Evolutionary conservation across 805 yeast species (phyloP).

Genomic region (Zygosaccharomyces rouxii): DNA sequence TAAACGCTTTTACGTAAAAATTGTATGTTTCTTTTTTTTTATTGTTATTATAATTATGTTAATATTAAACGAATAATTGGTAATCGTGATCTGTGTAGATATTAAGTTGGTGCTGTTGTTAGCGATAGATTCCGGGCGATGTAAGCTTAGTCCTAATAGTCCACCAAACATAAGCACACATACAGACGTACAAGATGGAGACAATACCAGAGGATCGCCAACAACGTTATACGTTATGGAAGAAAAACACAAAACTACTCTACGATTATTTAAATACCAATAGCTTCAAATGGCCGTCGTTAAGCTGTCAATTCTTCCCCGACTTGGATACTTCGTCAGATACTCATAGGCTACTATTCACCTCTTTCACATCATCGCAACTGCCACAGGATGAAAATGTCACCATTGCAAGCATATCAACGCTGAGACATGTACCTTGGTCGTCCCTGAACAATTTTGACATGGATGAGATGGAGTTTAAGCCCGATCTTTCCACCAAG

Average conservation of each 20-base stretch:
- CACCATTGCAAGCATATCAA: slow-evolving; percentile 29
- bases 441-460: slow-evolving; percentile 36
- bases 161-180: background rate
- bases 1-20: slow-evolving; percentile 10
- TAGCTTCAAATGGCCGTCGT: slow-evolving; percentile 64
- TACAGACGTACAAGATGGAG: background rate
- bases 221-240: slow-evolving; percentile 51
- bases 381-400: slow-evolving; percentile 34
- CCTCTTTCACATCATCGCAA: slow-evolving; percentile 35
- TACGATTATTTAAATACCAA: slow-evolving; percentile 71
- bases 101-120: too few relatives aligned
- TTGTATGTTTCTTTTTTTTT: background rate
- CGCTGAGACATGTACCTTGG: slow-evolving; percentile 32
- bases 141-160: background rate
- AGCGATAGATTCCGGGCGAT: too few relatives aligned
- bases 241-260: slow-evolving; percentile 70
- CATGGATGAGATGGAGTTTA: slow-evolving; percentile 37
- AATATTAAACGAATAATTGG: too few relatives aligned
- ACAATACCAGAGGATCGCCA: slow-evolving; percentile 26
- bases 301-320: slow-evolving; percentile 67
- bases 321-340: slow-evolving; percentile 33
- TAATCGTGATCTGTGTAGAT: too few relatives aligned
- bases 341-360: slow-evolving; percentile 29
- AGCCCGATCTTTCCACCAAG: slow-evolving; percentile 31
- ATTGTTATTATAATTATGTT: background rate